Conservation (phyloP, 306 rosid species). For the Prunus mume region DNA sequence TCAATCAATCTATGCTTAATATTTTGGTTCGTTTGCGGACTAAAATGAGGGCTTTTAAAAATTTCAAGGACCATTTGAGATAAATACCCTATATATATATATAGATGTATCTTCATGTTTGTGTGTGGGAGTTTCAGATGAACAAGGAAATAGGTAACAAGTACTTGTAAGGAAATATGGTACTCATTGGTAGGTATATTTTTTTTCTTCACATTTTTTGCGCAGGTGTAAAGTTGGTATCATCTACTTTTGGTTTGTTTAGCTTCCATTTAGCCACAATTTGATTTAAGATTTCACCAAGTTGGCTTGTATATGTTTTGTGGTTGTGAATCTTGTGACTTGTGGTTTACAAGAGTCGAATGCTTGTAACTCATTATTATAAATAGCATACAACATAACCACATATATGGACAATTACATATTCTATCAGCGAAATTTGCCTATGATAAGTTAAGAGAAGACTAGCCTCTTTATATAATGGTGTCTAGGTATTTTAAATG, state of each 20-base stretch:
- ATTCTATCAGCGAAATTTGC: neutral
- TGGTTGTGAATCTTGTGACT: neutral
- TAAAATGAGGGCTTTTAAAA: no score
- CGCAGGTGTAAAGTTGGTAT: neutral
- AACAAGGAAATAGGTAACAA: neutral
- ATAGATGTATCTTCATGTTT: neutral
- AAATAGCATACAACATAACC: neutral
- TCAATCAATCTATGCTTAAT: no score
- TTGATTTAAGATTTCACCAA: neutral
- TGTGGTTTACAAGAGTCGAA: neutral
- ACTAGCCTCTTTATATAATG: neutral
- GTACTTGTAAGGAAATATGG: neutral
- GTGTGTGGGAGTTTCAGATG: neutral
- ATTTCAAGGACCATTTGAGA: no score
- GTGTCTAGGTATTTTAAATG: neutral
- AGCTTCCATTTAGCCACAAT: neutral
- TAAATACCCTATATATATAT: no score
- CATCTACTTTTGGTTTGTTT: neutral
- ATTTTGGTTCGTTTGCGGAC: no score
- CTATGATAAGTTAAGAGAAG: neutral
- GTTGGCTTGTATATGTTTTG: neutral
- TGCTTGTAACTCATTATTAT: neutral
- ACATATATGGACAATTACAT: neutral
- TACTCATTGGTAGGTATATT: neutral
- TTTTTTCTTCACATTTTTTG: no score